Evolutionary conservation across 1,284 basidiomycete species (phyloP), one percentile per base, ranked within the genome.

Genomic region (Sporisorium scitamineum): DNA sequence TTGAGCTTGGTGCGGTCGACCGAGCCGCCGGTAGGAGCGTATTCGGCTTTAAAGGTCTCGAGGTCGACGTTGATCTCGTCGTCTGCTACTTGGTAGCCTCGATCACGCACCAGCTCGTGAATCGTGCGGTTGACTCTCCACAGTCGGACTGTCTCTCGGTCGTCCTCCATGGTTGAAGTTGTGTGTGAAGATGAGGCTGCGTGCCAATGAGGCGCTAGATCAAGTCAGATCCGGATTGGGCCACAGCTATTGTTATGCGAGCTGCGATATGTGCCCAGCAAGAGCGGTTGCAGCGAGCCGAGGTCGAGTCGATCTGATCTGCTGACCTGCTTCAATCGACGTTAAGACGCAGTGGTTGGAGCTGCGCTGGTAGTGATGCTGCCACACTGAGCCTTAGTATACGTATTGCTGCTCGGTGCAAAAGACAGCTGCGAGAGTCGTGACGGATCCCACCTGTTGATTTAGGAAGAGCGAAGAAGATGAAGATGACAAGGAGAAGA

Each of bases 51-150:
- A 87, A 97, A 97, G 4, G 89, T 89, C 6, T 89, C 87, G 34
- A 96, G 89, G 82, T 92, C 91, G 90, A 96, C 91, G 82, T 92
- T 89, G 63, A 95, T 92, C 88, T 97, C 94, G 61, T 95, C 93
- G 84, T 95, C 92, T 8, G 94, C 90, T 29, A 97, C 94, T 86
- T 91, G 90, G 86, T 92, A 96, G 62, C 93, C 94, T 3, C 79
- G 51, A 86, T 99, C 97, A 84, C 92, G 91, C 68, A 96, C 93
- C 64, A 99, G 91, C 87, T 99, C 97, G 86, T 98, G 95, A 58
- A 97, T 93, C 45, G 97, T 99, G 82, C 94, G 89, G 87, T 95
- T 95, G 73, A 99, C 95, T 84, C 95, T 92, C 94, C 95, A 98
- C 81, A 99, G 89, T 83, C 92, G 91, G 57, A 94, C 84, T 31